Percentiles rank a stretch among this genome's conserved stretches.
phyloP scores from a whole-genome alignment of 73 alveolate genomes.

The Tetrahymena elliotti region DNA sequence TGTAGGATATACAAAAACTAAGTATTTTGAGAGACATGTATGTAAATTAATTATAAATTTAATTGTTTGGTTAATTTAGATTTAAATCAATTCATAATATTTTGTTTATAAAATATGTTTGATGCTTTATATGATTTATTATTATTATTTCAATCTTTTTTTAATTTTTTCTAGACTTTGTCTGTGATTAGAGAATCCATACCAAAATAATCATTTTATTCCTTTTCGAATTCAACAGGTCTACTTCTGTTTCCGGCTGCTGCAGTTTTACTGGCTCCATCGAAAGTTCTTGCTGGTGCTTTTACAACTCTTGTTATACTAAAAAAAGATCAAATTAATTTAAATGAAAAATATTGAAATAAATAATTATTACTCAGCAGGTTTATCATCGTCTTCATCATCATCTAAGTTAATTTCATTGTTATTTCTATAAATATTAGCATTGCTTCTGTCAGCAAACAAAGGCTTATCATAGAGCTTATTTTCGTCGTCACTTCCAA shows the following conservation, averaged over 20 bases:
- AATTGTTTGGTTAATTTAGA: neutral
- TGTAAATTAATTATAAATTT: too few relatives aligned
- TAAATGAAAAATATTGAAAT: neutral
- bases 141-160: neutral
- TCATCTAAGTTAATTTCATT: neutral
- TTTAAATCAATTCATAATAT: neutral
- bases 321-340: neutral
- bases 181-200: neutral
- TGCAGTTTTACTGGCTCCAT: neutral
- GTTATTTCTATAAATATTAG: neutral
- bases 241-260: neutral
- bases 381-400: neutral
- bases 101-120: neutral
- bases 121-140: neutral
- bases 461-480: neutral
- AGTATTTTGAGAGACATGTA: too few relatives aligned
- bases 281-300: neutral
- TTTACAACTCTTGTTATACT: neutral
- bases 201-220: neutral
- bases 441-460: neutral
- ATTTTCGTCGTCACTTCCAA: neutral
- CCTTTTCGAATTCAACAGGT: neutral
- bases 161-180: neutral
- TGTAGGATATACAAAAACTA: too few relatives aligned
- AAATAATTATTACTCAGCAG: neutral